Evolutionary conservation across 2,329 filamentous ascomycete species (phyloP).

Genomic region (Diaporthe sp.): DNA sequence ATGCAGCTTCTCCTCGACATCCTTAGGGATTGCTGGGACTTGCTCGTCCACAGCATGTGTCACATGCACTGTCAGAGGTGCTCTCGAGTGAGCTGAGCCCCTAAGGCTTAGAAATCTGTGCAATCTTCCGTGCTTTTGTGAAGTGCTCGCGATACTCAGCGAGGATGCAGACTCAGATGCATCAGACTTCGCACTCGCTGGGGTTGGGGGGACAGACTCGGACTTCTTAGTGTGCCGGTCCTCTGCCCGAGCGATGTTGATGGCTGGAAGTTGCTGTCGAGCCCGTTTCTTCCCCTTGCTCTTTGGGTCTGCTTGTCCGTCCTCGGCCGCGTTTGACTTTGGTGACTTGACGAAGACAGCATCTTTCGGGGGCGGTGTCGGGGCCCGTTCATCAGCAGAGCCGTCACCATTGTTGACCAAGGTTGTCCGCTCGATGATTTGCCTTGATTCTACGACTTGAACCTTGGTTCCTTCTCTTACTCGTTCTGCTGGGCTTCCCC

Average conservation of each 20-base stretch:
- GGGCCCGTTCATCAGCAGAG: slow-evolving; percentile 43
- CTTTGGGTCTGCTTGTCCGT: slow-evolving; percentile 39
- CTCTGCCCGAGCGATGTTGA: slow-evolving; percentile 41
- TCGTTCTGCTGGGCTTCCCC: slow-evolving; percentile 38
- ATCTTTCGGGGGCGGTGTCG: slow-evolving; percentile 55
- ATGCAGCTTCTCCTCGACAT: slow-evolving; percentile 53
- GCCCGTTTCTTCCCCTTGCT: slow-evolving; percentile 38
- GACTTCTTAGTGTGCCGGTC: slow-evolving; percentile 44
- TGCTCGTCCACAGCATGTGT: slow-evolving; percentile 51
- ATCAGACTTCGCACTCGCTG: slow-evolving; percentile 48
- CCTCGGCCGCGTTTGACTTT: slow-evolving; percentile 16
- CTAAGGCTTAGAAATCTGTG: slow-evolving; percentile 57
- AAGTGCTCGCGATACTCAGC: slow-evolving; percentile 53
- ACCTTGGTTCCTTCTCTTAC: background rate
- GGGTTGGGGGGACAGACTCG: slow-evolving; percentile 47
- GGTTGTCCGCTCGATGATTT: slow-evolving; percentile 40
- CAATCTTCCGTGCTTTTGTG: slow-evolving; percentile 55
- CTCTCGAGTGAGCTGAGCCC: slow-evolving; percentile 47
- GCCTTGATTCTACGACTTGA: slow-evolving; percentile 9
- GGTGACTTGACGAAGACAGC: background rate
- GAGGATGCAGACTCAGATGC: slow-evolving; percentile 49
- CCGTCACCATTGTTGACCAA: slow-evolving; percentile 16
- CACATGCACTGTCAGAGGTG: slow-evolving; percentile 50
- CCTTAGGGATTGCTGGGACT: slow-evolving; percentile 54
- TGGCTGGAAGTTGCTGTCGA: slow-evolving; percentile 44